Conservation (phyloP, 2,329 filamentous ascomycete species). For the Fusarium subglutinans region DNA sequence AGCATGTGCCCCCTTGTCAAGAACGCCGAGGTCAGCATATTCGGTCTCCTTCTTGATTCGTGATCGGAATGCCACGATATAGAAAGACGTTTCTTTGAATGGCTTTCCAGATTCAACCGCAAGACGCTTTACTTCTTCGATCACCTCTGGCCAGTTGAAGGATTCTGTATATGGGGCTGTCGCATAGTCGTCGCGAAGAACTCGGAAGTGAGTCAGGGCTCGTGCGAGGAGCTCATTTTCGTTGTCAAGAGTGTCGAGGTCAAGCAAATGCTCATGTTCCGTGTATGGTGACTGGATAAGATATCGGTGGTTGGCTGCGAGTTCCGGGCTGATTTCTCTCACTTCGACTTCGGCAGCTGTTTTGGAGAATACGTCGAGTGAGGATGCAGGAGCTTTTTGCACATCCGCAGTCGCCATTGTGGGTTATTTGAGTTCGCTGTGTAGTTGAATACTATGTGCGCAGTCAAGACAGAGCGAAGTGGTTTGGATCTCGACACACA, state of each 20-base stretch:
- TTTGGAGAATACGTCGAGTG: constrained; percentile 39
- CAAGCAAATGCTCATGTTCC: constrained; percentile 74
- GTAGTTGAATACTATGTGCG: neutral
- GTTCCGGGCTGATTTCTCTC: constrained; percentile 32
- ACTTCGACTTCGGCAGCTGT: constrained; percentile 40
- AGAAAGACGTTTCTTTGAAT: constrained; percentile 76
- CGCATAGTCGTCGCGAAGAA: constrained; percentile 76
- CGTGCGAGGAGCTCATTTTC: constrained; percentile 76
- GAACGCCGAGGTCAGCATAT: constrained; percentile 71
- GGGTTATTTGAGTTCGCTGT: neutral
- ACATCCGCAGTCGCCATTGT: constrained; percentile 44
- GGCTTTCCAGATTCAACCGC: constrained; percentile 52
- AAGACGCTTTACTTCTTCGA: constrained; percentile 66
- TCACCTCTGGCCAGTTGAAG: constrained; percentile 79
- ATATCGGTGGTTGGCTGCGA: constrained; percentile 39
- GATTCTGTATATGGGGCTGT: constrained; percentile 75
- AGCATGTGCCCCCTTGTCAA: constrained; percentile 82
- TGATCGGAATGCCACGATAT: constrained; percentile 86
- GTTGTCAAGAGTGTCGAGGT: constrained; percentile 71
- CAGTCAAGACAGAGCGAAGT: neutral
- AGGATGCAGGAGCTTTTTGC: constrained; percentile 37
- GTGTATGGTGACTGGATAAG: constrained; percentile 81
- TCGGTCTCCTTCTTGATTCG: constrained; percentile 74
- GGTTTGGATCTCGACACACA: neutral
- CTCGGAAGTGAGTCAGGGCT: constrained; percentile 72